Evolutionary conservation across 2,329 filamentous ascomycete species (phyloP).

Genomic region (Purpureocillium takamizusanense): DNA sequence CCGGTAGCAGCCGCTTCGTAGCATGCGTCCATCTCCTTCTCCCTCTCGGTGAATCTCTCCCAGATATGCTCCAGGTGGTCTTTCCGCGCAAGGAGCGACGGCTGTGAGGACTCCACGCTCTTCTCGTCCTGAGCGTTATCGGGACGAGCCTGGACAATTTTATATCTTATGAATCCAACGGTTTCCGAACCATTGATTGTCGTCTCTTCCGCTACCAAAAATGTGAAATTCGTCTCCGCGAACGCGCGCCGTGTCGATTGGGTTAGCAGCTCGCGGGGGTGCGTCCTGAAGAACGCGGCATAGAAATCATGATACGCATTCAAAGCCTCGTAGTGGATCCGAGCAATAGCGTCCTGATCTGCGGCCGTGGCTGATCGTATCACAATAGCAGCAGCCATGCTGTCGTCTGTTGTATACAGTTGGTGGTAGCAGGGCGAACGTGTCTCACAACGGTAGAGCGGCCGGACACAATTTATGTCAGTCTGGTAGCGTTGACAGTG

Average conservation of each 20-base stretch:
- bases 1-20: conserved; percentile 9
- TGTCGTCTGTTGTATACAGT: too few species aligned
- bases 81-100: conserved; percentile 8
- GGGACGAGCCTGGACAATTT: neutral
- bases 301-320: conserved; percentile 10
- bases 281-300: conserved; percentile 7
- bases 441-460: too few species aligned
- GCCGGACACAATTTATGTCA: too few species aligned
- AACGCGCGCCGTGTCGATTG: conserved; percentile 1
- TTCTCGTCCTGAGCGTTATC: too few species aligned
- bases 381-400: neutral
- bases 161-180: conserved; percentile 6
- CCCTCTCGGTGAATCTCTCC: conserved; percentile 9
- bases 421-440: too few species aligned
- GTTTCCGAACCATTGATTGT: neutral
- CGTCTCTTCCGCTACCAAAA: conserved; percentile 3
- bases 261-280: conserved; percentile 7
- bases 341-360: conserved; percentile 7
- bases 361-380: conserved; percentile 6
- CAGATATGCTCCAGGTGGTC: conserved; percentile 11
- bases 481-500: neutral
- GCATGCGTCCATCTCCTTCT: conserved; percentile 11
- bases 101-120: neutral
- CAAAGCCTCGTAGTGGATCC: conserved; percentile 11
- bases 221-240: neutral